phyloP scores from a whole-genome alignment of 1,284 basidiomycete genomes.

The Ceratobasidium sp. region DNA sequence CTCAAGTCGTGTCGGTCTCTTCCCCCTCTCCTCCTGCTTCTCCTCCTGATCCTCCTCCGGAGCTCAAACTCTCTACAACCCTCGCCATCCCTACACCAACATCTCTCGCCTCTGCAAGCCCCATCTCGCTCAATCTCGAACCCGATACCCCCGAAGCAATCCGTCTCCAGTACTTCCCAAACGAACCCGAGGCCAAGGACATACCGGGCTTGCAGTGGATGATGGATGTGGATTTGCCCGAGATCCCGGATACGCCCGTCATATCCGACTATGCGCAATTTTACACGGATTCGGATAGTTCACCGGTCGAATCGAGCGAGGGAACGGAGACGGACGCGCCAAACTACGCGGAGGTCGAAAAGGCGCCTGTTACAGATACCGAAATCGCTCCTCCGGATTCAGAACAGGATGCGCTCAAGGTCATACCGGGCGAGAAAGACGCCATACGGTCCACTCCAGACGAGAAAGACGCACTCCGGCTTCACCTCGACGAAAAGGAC shows the following conservation, averaged over 20 bases:
- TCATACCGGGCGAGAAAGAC: background rate
- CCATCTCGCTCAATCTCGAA: constrained; percentile 51
- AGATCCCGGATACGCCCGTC: constrained; percentile 42
- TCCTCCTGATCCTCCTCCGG: constrained; percentile 23
- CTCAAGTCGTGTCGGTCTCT: constrained; percentile 33
- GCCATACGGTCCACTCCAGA: background rate
- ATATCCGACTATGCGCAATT: background rate
- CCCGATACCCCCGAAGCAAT: constrained; percentile 84
- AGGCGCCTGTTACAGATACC: background rate
- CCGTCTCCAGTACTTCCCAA: constrained; percentile 85
- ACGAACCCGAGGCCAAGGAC: constrained; percentile 66
- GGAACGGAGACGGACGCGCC: background rate
- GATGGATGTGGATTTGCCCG: constrained; percentile 49
- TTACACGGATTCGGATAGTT: background rate
- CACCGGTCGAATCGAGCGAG: constrained; percentile 10
- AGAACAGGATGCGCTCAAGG: background rate
- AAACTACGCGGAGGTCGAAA: constrained; percentile 50
- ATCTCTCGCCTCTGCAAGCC: constrained; percentile 15
- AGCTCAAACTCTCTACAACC: constrained; percentile 20
- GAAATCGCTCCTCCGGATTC: background rate
- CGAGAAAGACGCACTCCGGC: constrained; percentile 36
- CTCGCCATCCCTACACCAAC: background rate
- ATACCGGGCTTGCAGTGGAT: constrained; percentile 87
- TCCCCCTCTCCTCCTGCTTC: constrained; percentile 7
- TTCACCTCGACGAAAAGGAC: constrained; percentile 8